These are phyloP conservation scores for Magnolia officinalis DNA, from an alignment of 164 flowering plant genomes.

Conservation along the genomic window DNA sequence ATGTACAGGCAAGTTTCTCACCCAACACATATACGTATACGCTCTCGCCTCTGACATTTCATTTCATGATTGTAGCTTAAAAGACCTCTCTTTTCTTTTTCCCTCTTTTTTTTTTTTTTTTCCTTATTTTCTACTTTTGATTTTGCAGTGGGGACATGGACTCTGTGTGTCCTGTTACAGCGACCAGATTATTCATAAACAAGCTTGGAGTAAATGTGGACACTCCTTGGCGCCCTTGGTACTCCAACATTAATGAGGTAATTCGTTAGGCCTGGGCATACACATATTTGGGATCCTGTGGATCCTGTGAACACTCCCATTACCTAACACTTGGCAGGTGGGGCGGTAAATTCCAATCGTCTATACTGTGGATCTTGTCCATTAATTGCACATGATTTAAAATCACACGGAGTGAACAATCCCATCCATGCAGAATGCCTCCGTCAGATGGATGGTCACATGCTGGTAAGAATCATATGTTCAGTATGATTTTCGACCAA, in stretches of 20 bases:
- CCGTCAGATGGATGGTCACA: too few species aligned
- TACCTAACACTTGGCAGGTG: background rate
- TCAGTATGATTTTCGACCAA: too few species aligned
- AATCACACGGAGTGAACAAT: too few species aligned
- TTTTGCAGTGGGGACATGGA: constrained; percentile 35
- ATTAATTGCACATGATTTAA: too few species aligned
- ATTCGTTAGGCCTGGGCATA: background rate
- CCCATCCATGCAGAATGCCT: too few species aligned
- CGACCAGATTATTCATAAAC: constrained; percentile 21
- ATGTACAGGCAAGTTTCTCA: constrained; percentile 32
- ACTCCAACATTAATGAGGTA: constrained; percentile 24
- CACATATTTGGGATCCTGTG: background rate
- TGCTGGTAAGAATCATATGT: too few species aligned
- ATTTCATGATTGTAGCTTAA: background rate
- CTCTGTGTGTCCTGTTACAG: constrained; percentile 28
- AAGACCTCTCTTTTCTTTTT: background rate
- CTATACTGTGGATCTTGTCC: too few species aligned
- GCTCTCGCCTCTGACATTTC: background rate
- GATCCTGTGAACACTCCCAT: background rate
- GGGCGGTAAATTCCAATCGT: too few species aligned
- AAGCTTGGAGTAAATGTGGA: constrained; percentile 15
- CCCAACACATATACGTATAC: background rate
- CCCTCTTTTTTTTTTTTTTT: background rate
- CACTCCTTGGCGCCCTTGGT: constrained; percentile 38
- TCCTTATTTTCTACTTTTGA: background rate